phyloP scores from a whole-genome alignment of 2,329 filamentous ascomycete species.

The Lasiodiplodia theobromae region DNA sequence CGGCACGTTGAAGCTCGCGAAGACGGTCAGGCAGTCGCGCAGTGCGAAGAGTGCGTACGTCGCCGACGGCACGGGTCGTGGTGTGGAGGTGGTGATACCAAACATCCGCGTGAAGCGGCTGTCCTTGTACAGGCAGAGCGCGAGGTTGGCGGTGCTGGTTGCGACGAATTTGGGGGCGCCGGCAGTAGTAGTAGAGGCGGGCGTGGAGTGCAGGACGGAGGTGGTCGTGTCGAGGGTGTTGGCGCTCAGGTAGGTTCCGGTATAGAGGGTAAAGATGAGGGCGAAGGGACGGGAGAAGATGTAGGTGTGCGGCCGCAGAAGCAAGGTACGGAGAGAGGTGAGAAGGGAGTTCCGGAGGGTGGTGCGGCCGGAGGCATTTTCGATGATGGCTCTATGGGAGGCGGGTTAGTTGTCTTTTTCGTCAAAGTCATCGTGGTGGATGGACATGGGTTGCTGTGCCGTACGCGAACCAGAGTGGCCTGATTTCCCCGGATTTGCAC shows the following conservation, averaged over 20 bases:
- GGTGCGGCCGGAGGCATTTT: slow-evolving; percentile 76
- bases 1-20: slow-evolving; percentile 90
- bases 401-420: neutral
- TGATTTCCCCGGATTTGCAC: slow-evolving; percentile 34
- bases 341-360: slow-evolving; percentile 67
- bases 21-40: slow-evolving; percentile 88
- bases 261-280: slow-evolving; percentile 76
- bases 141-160: slow-evolving; percentile 82
- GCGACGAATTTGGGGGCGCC: slow-evolving; percentile 82
- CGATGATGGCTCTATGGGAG: slow-evolving; percentile 71
- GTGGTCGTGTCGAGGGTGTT: slow-evolving; percentile 83
- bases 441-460: slow-evolving; percentile 4
- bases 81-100: slow-evolving; percentile 64
- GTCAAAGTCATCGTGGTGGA: neutral
- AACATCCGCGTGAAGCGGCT: slow-evolving; percentile 84
- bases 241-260: slow-evolving; percentile 86
- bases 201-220: slow-evolving; percentile 63
- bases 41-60: slow-evolving; percentile 81
- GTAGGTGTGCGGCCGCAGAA: slow-evolving; percentile 67
- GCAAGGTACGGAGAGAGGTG: slow-evolving; percentile 63
- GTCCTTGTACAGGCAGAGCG: slow-evolving; percentile 89
- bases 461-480: slow-evolving; percentile 5
- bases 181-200: slow-evolving; percentile 70
- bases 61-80: slow-evolving; percentile 66
- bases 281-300: slow-evolving; percentile 71